Base-by-base conservation (phyloP, 2,329 filamentous ascomycete species). In the Fusarium setosum region DNA sequence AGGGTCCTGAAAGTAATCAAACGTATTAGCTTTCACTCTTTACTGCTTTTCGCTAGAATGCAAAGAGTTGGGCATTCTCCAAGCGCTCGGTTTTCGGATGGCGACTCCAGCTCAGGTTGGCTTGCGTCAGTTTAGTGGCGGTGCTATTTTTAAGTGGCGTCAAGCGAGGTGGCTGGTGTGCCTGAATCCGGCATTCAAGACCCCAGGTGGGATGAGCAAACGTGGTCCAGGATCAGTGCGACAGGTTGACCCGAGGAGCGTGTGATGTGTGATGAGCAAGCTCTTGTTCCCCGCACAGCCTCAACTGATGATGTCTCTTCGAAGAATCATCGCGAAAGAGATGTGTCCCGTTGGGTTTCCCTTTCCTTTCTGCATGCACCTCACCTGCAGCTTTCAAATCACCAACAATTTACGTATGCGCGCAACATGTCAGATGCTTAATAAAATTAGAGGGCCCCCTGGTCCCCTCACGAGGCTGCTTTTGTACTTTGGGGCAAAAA, bases 101-200 rank as follows among this genome's bases (percentile, higher is more conserved):
- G 21, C 20, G 51, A 47, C 26, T 18, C 12, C 12, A n/a, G n/a
- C n/a, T n/a, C n/a, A 44, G 32, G 10, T 23, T 26, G 51, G 31
- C 59, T 61, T 67, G 48, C 63, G 57, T 61, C 58, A 56, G 65
- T 54, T 35, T 31, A 12, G 65, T 69, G 66, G 66, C 59, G 60
- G 55, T 68, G 63, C 32, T 56, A 41, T 44, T 24, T 10, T 20
- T 38, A 9, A 56, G 59, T 69, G 65, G 66, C 65, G 55, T 24
- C 41, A 20, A 9, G 23, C 29, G 15, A 51, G 52, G 66, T 68
- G 66, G 66, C 66, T 68, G 59, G 59, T 54, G 55, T 42, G 10
- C 11, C 37, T 40, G 38, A 52, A 68, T 66, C 57, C 59, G 59
- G 59, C 54, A 21, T 42, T 18, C 31, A 37, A 21, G 51, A 48